Base-by-base conservation (phyloP, 108 stramenopile species). In the Pseudonitzschia multiseries region DNA sequence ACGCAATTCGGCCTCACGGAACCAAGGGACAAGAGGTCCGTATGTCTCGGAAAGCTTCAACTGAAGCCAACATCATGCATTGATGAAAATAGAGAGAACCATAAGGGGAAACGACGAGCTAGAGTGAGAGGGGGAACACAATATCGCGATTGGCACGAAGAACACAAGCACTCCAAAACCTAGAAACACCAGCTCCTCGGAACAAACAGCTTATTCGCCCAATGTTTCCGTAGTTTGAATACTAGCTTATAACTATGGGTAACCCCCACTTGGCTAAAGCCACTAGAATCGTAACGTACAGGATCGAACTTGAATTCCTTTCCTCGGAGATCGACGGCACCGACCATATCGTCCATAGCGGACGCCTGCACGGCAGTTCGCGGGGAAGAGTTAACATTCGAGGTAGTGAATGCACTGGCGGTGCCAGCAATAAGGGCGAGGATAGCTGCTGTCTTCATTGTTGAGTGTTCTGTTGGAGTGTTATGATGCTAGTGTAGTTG, bases 1-100 rank as follows among this genome's bases (percentile, higher is more conserved):
- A 51, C 80, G 77, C 75, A 96, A 71, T 76, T 96, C 96, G 66
- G 88, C 79, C 80, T 95, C 90, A 69, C 92, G 90, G 92, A 92
- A 97, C 87, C 90, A 94, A 68, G 87, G 87, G 46, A 92, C 57
- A 52, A 75, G 57, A 24, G 85, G 80, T 21, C 59, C 64, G 77
- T 87, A 86, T 21, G 86, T 82, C 73, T 89, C 88, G 62, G 85
- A 69, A 46, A 92, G 83, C 1, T 72, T 70, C 51, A 92, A 82
- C 75, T 76, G 65, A 40, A 57, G 21, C 24, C 13, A 54, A 18
- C 54, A 68, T n/a, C 4, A 43, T 26, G 4, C 0, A 41, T 22
- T n/a, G 68, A 27, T 12, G 9, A 69, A 41, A 42, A 27, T 12
- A 65, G 8, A 0, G 28, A 72, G 8, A 1, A 72, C 64, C 41